Evolutionary conservation across 192 early-diverging fungal species (phyloP).

Genomic region (Mortierella hygrophila): DNA sequence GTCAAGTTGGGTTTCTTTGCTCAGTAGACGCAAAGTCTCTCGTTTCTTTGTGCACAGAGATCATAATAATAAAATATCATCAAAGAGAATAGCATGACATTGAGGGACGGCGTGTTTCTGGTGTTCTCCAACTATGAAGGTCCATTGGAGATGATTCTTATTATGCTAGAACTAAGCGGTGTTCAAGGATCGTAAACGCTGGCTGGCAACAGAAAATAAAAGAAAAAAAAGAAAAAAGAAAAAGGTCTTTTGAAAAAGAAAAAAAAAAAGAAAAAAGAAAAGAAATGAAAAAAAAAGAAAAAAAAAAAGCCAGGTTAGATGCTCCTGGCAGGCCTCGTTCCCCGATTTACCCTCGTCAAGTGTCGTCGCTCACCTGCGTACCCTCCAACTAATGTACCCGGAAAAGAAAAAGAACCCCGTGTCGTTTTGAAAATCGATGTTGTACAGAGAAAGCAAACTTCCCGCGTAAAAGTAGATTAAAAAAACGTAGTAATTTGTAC

Average conservation of each 20-base stretch:
- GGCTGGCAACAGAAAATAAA: background rate
- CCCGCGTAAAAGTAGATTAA: slow-evolving; percentile 7
- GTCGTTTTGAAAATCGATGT: slow-evolving; percentile 7
- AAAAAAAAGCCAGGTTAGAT: slow-evolving; percentile 16
- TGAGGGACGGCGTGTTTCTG: background rate
- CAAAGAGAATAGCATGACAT: background rate
- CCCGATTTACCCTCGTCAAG: slow-evolving; percentile 7
- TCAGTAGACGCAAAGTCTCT: slow-evolving; percentile 16
- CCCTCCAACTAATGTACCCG: slow-evolving; percentile 6
- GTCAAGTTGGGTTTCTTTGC: slow-evolving; percentile 74
- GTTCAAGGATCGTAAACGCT: background rate
- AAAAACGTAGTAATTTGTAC: slow-evolving; percentile 14
- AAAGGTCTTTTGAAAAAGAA: background rate
- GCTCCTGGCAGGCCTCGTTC: slow-evolving; percentile 32
- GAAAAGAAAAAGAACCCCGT: background rate
- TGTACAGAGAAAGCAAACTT: slow-evolving; percentile 11
- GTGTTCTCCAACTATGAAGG: background rate
- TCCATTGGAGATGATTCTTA: background rate
- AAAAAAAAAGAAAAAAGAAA: background rate
- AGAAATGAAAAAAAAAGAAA: slow-evolving; percentile 5
- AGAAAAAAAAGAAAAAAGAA: background rate
- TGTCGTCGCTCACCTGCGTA: background rate
- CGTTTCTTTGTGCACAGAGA: background rate
- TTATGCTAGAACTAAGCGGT: background rate
- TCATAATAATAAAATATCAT: slow-evolving; percentile 3